These are phyloP conservation scores for Colletotrichum musicola DNA, from an alignment of 2,329 filamentous ascomycete species.

Conservation along the genomic window DNA sequence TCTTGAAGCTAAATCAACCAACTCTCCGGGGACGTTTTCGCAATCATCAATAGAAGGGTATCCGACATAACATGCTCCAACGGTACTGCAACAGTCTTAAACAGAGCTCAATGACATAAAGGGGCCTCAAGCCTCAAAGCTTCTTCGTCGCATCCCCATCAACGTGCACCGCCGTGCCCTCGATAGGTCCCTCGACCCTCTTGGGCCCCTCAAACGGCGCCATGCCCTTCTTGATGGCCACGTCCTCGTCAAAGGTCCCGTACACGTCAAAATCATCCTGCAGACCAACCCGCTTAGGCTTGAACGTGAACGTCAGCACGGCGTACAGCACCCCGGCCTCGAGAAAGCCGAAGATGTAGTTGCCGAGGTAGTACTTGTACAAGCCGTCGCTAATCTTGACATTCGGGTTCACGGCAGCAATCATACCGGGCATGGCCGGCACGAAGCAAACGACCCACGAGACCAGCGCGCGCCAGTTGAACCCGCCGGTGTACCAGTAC, in stretches of 20 bases:
- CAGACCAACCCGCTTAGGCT: conserved; percentile 25
- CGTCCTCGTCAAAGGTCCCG: conserved; percentile 37
- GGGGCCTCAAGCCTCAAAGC: background rate
- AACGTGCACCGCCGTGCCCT: background rate
- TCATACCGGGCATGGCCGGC: conserved; percentile 45
- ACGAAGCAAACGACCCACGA: conserved; percentile 49
- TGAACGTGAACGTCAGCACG: conserved; percentile 30
- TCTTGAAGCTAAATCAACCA: too few species aligned
- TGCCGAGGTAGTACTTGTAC: conserved; percentile 43
- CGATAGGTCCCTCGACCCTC: conserved; percentile 12
- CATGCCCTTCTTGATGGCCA: conserved; percentile 36
- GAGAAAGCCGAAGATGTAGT: conserved; percentile 39
- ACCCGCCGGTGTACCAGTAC: conserved; percentile 53
- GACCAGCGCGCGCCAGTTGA: conserved; percentile 51
- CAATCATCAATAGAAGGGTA: background rate
- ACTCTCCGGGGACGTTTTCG: too few species aligned
- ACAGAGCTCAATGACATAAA: background rate
- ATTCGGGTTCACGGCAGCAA: conserved; percentile 40
- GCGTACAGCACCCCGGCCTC: conserved; percentile 35
- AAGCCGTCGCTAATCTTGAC: conserved; percentile 36
- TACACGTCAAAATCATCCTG: conserved; percentile 38
- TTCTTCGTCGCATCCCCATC: background rate
- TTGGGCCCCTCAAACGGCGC: conserved; percentile 34
- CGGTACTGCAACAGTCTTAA: background rate
- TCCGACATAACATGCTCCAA: background rate